Percentiles rank a stretch among this genome's conserved stretches.
Conservation (phyloP, 2,329 filamentous ascomycete species). For the Verticillium longisporum region DNA sequence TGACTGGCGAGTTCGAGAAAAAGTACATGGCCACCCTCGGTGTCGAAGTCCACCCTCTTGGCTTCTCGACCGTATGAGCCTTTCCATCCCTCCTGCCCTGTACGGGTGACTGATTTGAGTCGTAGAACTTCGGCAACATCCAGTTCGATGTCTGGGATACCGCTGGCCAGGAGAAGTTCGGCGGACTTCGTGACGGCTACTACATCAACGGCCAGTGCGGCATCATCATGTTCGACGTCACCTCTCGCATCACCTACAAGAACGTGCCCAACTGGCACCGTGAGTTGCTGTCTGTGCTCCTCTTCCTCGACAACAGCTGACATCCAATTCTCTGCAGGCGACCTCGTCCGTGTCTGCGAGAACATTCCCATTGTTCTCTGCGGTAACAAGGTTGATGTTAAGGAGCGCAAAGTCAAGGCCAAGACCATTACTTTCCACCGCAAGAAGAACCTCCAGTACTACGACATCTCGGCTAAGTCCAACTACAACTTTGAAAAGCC, state of each 20-base stretch:
- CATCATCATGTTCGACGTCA: constrained; percentile 99
- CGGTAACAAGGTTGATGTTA: constrained; percentile 99
- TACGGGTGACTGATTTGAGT: constrained; percentile 12
- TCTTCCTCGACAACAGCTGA: background rate
- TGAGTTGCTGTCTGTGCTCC: constrained; percentile 43
- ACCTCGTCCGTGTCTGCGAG: constrained; percentile 98
- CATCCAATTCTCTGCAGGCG: constrained; percentile 50
- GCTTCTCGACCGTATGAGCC: constrained; percentile 87
- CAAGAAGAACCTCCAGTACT: constrained; percentile 99
- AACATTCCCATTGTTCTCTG: constrained; percentile 97
- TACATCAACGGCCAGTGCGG: constrained; percentile 99
- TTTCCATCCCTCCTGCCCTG: constrained; percentile 6
- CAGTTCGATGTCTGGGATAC: constrained; percentile 99
- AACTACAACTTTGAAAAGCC: constrained; percentile 99
- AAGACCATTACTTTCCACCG: constrained; percentile 99
- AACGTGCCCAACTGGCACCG: constrained; percentile 99
- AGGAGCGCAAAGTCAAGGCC: constrained; percentile 99
- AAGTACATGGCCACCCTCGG: constrained; percentile 99
- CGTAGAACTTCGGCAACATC: constrained; percentile 92
- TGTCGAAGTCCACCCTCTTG: constrained; percentile 98
- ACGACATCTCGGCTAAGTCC: constrained; percentile 99
- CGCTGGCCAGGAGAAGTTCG: constrained; percentile 98
- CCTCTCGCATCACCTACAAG: constrained; percentile 99
- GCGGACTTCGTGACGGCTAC: constrained; percentile 98
- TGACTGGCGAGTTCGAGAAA: constrained; percentile 99